These are phyloP conservation scores for Claviceps digitariae DNA, from an alignment of 2,329 filamentous ascomycete genomes.

Conservation along the genomic window DNA sequence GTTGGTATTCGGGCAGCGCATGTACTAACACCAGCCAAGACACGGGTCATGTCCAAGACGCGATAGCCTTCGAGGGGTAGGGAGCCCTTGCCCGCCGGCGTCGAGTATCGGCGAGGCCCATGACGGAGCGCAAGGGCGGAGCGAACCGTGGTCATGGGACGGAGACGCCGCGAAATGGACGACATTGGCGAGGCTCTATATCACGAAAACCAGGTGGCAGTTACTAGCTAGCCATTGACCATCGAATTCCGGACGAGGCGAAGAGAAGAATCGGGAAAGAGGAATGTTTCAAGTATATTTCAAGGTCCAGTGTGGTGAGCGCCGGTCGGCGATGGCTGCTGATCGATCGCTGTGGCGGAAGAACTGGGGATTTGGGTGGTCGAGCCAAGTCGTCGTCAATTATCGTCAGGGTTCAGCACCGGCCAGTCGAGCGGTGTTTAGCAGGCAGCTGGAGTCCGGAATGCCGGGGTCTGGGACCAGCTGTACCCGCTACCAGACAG, in stretches of 20 bases:
- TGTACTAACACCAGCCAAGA: slow-evolving; percentile 71
- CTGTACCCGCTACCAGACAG: no score
- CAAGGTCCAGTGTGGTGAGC: background rate
- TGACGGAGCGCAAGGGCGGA: background rate
- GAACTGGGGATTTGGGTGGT: background rate
- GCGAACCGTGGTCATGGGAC: background rate
- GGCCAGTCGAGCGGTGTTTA: background rate
- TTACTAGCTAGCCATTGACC: background rate
- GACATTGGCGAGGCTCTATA: slow-evolving; percentile 4
- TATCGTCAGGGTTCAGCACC: background rate
- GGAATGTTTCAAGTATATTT: background rate
- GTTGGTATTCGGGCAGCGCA: background rate
- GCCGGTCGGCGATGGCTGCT: background rate
- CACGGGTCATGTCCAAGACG: slow-evolving; percentile 92
- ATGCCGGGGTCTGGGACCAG: no score
- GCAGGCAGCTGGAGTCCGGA: background rate
- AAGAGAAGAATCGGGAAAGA: background rate
- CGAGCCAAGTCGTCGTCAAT: background rate
- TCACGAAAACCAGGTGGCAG: background rate
- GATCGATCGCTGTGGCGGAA: background rate
- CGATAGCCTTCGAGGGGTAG: slow-evolving; percentile 71
- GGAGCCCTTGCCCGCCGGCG: slow-evolving; percentile 11
- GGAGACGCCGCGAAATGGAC: slow-evolving; percentile 4
- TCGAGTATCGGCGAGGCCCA: slow-evolving; percentile 15
- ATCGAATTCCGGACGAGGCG: background rate